A percentile compares a stretch with the other conserved stretches of the same genome.
These are phyloP conservation scores for Coprinopsis cinerea DNA, from an alignment of 768 basidiomycete genomes.

Conservation along the genomic window DNA sequence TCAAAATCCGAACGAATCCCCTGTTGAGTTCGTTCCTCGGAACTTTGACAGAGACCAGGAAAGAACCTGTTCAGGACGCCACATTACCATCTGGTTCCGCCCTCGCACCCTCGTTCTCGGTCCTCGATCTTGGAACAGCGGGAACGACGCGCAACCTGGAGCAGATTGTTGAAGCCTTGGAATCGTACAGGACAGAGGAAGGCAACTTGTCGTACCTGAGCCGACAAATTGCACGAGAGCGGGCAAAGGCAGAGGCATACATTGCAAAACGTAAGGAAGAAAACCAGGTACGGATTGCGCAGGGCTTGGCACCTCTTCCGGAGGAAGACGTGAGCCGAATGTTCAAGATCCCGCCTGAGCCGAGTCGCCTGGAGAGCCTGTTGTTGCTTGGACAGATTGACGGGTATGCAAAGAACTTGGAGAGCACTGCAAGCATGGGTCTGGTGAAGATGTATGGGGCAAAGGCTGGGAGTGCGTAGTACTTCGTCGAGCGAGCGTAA, in stretches of 20 bases:
- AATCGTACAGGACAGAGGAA: slow-evolving; percentile 84
- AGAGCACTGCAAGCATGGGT: slow-evolving; percentile 51
- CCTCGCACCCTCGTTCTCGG: slow-evolving; percentile 57
- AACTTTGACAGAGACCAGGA: slow-evolving; percentile 46
- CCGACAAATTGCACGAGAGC: slow-evolving; percentile 86
- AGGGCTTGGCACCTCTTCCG: slow-evolving; percentile 81
- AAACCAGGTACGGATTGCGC: slow-evolving; percentile 68
- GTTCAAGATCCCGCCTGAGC: slow-evolving; percentile 86
- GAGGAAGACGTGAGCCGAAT: slow-evolving; percentile 80
- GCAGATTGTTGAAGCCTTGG: slow-evolving; percentile 79
- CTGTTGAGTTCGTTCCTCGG: slow-evolving; percentile 76
- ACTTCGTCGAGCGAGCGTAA: not conserved
- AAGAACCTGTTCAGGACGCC: slow-evolving; percentile 31
- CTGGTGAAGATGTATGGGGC: slow-evolving; percentile 87
- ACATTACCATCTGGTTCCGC: too few relatives aligned
- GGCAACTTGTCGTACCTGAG: slow-evolving; percentile 85
- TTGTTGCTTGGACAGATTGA: slow-evolving; percentile 84
- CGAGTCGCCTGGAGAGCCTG: slow-evolving; percentile 83
- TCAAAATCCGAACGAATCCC: slow-evolving; percentile 79
- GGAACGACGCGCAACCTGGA: slow-evolving; percentile 74
- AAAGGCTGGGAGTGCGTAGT: too few relatives aligned
- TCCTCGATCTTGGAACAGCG: slow-evolving; percentile 64
- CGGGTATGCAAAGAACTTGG: slow-evolving; percentile 74
- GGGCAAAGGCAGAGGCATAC: slow-evolving; percentile 69
- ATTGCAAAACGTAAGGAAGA: slow-evolving; percentile 87